Conservation (phyloP, 371 early-diverging fungal species). For the Encephalitozoon romaleae region DNA sequence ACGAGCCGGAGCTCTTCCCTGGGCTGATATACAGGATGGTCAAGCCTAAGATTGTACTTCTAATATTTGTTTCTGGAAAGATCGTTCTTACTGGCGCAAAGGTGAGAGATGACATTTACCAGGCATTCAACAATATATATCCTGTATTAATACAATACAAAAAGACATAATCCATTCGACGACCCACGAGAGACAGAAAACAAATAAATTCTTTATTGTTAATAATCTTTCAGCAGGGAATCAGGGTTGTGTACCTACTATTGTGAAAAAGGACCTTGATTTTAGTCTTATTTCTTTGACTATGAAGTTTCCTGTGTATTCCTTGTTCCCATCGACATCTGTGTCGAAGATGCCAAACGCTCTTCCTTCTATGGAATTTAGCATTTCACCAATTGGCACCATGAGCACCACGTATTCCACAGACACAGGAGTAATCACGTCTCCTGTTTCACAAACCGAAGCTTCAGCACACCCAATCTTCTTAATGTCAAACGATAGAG, state of each 20-base stretch:
- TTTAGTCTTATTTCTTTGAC: neutral
- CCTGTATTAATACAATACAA: conserved; percentile 69
- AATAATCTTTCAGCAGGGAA: neutral
- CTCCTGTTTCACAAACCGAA: conserved; percentile 9
- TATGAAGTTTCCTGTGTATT: conserved; percentile 19
- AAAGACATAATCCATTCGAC: conserved; percentile 51
- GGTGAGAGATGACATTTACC: conserved; percentile 92
- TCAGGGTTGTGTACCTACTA: neutral
- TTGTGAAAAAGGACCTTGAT: neutral
- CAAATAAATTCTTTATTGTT: conserved; percentile 13
- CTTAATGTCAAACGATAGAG: conserved; percentile 20
- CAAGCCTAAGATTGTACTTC: conserved; percentile 94
- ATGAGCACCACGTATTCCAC: conserved; percentile 1
- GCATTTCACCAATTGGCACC: neutral
- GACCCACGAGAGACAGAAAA: neutral
- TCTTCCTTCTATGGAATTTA: neutral
- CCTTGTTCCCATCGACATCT: conserved; percentile 10
- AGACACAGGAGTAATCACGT: neutral
- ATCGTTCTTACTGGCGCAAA: conserved; percentile 99
- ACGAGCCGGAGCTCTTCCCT: conserved; percentile 99
- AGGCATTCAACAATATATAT: conserved; percentile 98
- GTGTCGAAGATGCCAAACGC: neutral
- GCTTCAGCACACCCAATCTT: neutral
- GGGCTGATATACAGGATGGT: conserved; percentile 99
- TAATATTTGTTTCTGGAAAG: conserved; percentile 99